Base-by-base conservation (phyloP, 1,284 basidiomycete genomes). In the Fomitopsis schrenkii region DNA sequence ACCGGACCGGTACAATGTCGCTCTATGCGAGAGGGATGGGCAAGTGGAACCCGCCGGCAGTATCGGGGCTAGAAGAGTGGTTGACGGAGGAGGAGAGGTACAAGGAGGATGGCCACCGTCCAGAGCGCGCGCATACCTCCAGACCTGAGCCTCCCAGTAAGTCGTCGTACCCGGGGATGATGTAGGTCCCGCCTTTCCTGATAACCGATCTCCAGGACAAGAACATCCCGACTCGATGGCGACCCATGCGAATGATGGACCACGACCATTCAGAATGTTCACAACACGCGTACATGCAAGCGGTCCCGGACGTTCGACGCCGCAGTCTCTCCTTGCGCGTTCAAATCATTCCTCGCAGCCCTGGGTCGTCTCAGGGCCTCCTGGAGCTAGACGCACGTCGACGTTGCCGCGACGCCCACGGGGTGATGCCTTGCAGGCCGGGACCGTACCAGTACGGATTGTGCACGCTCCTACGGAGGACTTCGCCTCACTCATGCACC, bases 41-140 rank as follows among this genome's bases (percentile, higher is more conserved):
- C 42, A 52, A 56, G 52, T 73, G 72, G 72, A 62, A 59, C n/a
- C 66, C 70, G 9, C 72, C 72, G 6, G 53, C 62, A 17, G 64
- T 63, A 2, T 59, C 63, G 48, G 59, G 60, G 7, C 63, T 73
- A 48, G 46, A 45, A 26, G 62, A 68, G 9, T 73, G 72, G 72
- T 42, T 73, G 6, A 62, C 64, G 8, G 61, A 65, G 6, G 68
- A 72, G 57, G 72, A 73, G 57, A 59, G 30, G 12, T 63, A 58
- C 17, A 62, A 53, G 7, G 44, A 28, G 19, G 41, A 53, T 10
- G 65, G 66, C 9, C 35, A 17, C 35, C 52, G 52, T 8, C 40
- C 64, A 1, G 56, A 63, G 17, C 17, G 55, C 22, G 4, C 55
- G 41, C 38, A 57, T 41, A 10, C 44, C 6, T 8, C 45, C 17